Evolutionary conservation across 345 rosid genomes (phyloP), one percentile per base, ranked within the genome.

Genomic region (Kernera saxatilis): DNA sequence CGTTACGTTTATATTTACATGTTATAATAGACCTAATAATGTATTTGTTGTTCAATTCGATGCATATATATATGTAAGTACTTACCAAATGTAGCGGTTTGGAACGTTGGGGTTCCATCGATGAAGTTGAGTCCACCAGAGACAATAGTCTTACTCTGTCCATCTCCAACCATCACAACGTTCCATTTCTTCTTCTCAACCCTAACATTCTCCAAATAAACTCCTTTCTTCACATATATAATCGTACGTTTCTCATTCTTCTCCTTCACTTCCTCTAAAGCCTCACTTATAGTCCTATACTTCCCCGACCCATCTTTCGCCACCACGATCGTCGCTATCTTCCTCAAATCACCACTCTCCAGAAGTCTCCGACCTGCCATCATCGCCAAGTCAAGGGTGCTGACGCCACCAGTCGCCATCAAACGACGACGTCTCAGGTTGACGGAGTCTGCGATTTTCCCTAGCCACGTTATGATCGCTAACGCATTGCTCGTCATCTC

Each of bases 41-140:
- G n/a, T n/a, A n/a, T n/a, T n/a, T n/a, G n/a, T n/a, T n/a, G n/a
- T n/a, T n/a, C n/a, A n/a, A n/a, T n/a, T n/a, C 1, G 6, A 6
- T 25, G 12, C 57, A 27, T 8, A 8, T 27, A 14, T 2, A 6
- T 61, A 30, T 15, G 14, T 2, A 23, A 10, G 17, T 54, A 49
- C 73, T 57, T 58, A 74, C 73, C 86, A 61, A 88, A 88, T 37
- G 98, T 86, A 17, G 95, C 95, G 45, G 88, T 49, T 35, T 82
- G 45, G 57, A 86, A 92, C 0, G 98, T 92, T 11, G 94, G 89
- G 14, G 92, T 92, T 23, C 96, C 96, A 33, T 92, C 94, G 4
- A 89, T 79, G 21, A 82, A 57, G 63, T 92, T 92, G 44, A 77
- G 84, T 26, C 72, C 79, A 3, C 77, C 88, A 2, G 91, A 71